phyloP scores from a whole-genome alignment of 176 grass and related monocot genomes.

The Aegilops umbellulata region DNA sequence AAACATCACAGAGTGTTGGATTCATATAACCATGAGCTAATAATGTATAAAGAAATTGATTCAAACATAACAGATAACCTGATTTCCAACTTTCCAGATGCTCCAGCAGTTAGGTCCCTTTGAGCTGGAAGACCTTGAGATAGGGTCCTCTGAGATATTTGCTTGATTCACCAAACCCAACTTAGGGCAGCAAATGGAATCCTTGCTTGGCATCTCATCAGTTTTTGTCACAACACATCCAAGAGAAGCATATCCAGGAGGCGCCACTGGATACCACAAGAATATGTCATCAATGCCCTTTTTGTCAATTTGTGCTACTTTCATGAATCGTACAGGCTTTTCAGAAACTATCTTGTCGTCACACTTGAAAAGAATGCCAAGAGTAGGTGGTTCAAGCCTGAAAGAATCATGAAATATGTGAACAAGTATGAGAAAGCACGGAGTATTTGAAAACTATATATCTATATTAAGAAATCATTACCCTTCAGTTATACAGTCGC shows the following conservation, averaged over 20 bases:
- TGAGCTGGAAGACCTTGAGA: constrained; percentile 71
- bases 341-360: constrained; percentile 73
- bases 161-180: constrained; percentile 74
- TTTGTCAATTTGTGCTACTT: constrained; percentile 77
- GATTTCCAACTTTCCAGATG: constrained; percentile 98
- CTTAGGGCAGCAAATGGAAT: constrained; percentile 84
- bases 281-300: constrained; percentile 79
- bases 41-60: constrained; percentile 19
- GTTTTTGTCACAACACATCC: constrained; percentile 88
- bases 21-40: background rate
- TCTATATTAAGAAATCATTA: constrained; percentile 32
- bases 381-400: constrained; percentile 89
- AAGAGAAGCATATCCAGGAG: constrained; percentile 88
- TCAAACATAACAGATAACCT: constrained; percentile 42
- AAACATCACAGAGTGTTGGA: constrained; percentile 34
- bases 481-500: constrained; percentile 97
- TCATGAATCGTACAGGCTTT: constrained; percentile 75
- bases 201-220: constrained; percentile 78
- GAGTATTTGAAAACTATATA: background rate
- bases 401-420: constrained; percentile 28
- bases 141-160: constrained; percentile 75
- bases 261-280: constrained; percentile 94
- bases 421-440: constrained; percentile 25
- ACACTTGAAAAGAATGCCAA: constrained; percentile 83
- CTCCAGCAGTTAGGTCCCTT: constrained; percentile 92